Percentiles rank a stretch among this genome's conserved stretches.
Conservation (phyloP, 2,329 filamentous ascomycete genomes). For the Curvularia verruculosa region DNA sequence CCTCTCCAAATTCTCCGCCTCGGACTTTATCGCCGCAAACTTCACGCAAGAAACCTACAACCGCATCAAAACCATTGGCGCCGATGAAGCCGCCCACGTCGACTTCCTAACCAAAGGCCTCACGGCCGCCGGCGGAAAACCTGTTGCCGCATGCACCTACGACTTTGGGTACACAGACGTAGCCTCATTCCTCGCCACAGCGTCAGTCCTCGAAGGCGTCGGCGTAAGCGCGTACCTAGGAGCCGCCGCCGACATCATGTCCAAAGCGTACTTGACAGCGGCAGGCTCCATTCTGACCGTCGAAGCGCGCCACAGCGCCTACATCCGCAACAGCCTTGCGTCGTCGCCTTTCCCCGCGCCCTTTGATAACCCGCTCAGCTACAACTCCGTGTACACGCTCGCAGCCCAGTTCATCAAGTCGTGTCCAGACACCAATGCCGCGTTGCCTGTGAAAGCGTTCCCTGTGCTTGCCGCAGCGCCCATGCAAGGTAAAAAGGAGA, state of each 20-base stretch:
- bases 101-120: conserved; percentile 58
- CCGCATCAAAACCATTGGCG: conserved; percentile 62
- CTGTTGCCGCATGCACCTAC: conserved; percentile 64
- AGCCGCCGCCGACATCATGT: conserved; percentile 64
- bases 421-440: conserved; percentile 62
- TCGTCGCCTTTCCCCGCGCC: conserved; percentile 60
- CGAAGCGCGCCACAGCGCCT: conserved; percentile 68
- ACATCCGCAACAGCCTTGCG: conserved; percentile 60
- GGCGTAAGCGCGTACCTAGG: conserved; percentile 67
- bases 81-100: conserved; percentile 66
- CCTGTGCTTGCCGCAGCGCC: conserved; percentile 51
- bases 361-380: conserved; percentile 65
- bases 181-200: conserved; percentile 59
- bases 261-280: conserved; percentile 64
- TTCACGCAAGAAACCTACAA: conserved; percentile 59
- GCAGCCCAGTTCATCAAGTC: conserved; percentile 65
- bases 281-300: conserved; percentile 69
- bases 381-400: conserved; percentile 68
- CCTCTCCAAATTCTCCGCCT: conserved; percentile 60
- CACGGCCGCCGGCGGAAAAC: conserved; percentile 53
- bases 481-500: conserved; percentile 14
- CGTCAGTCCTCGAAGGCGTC: conserved; percentile 62
- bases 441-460: conserved; percentile 67
- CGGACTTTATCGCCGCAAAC: conserved; percentile 34
- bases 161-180: conserved; percentile 59